Conservation (phyloP, 208 protist genomes). For the Trypanosoma scelopori region DNA sequence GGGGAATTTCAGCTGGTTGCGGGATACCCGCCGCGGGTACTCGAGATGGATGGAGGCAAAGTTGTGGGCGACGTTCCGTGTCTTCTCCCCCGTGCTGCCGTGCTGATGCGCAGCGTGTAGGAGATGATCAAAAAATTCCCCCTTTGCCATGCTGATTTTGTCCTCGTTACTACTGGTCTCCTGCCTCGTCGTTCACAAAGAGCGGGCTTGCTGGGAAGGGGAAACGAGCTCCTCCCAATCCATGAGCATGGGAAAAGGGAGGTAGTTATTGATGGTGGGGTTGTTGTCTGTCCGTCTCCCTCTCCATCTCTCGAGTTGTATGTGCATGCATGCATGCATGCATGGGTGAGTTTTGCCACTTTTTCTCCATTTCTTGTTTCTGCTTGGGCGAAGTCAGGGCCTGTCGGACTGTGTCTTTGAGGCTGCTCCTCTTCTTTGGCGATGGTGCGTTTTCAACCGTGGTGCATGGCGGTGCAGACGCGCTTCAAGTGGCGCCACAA, state of each 20-base stretch:
- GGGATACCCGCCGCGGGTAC: conserved; percentile 61
- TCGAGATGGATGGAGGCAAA: conserved; percentile 44
- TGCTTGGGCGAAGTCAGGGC: too few relatives aligned
- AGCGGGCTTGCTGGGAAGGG: not conserved
- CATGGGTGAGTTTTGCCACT: too few relatives aligned
- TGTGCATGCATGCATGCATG: not conserved
- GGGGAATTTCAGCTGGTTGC: conserved; percentile 53
- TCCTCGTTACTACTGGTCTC: conserved; percentile 11
- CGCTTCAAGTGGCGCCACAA: conserved; percentile 92
- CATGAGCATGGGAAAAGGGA: not conserved
- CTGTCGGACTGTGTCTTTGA: too few relatives aligned
- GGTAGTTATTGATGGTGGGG: too few relatives aligned
- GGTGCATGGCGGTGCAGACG: conserved; percentile 86
- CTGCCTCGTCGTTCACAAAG: not conserved
- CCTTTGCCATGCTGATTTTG: conserved; percentile 8
- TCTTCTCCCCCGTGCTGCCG: conserved; percentile 62
- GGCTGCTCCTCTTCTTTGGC: not conserved
- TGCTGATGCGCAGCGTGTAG: conserved; percentile 43
- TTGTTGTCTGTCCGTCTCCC: too few relatives aligned
- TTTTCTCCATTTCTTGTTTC: not conserved
- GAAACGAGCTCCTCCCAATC: too few relatives aligned
- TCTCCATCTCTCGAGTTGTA: not conserved
- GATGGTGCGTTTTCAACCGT: conserved; percentile 81
- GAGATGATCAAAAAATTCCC: not conserved
- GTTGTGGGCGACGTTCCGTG: conserved; percentile 49